Percentiles rank a stretch among this genome's conserved stretches.
phyloP scores from a whole-genome alignment of 202 grass and related monocot species.

The Tripidium arundinaceum region DNA sequence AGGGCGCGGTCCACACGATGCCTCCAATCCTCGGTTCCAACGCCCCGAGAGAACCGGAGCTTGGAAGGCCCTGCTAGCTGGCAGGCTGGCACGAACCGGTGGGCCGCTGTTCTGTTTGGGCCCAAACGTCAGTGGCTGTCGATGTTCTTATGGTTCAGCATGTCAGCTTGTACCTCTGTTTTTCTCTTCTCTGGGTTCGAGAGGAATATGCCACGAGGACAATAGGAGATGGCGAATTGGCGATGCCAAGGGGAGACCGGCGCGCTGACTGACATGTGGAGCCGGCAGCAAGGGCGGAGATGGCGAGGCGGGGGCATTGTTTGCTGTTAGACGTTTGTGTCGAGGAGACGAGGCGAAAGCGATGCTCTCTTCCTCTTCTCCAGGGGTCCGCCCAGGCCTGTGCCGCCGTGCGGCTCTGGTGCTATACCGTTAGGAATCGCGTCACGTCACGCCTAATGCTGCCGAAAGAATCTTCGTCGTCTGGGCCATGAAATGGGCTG shows the following conservation, averaged over 20 bases:
- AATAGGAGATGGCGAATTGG: not conserved
- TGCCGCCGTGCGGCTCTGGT: not conserved
- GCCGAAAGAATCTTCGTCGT: not conserved
- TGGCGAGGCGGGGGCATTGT: not conserved
- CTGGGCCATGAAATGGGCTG: not conserved
- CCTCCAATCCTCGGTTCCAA: conserved; percentile 22
- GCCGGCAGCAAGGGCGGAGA: conserved; percentile 3
- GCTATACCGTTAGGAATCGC: not conserved
- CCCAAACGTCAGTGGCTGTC: not conserved
- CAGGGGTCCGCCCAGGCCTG: not conserved
- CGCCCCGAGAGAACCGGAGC: conserved; percentile 18
- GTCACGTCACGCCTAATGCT: not conserved
- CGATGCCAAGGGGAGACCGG: not conserved
- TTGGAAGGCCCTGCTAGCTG: not conserved
- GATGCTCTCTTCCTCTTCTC: not conserved
- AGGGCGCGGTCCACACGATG: conserved; percentile 37
- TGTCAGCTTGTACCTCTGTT: not conserved
- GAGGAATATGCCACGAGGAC: conserved; percentile 6
- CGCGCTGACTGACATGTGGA: not conserved
- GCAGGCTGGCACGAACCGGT: not conserved
- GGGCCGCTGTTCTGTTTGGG: not conserved
- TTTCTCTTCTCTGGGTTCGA: not conserved
- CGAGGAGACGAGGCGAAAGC: not conserved
- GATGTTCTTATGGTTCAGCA: not conserved
- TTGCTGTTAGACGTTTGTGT: not conserved